These are phyloP conservation scores for Beta corolliflora DNA, from an alignment of 179 eudicot genomes.

Conservation along the genomic window DNA sequence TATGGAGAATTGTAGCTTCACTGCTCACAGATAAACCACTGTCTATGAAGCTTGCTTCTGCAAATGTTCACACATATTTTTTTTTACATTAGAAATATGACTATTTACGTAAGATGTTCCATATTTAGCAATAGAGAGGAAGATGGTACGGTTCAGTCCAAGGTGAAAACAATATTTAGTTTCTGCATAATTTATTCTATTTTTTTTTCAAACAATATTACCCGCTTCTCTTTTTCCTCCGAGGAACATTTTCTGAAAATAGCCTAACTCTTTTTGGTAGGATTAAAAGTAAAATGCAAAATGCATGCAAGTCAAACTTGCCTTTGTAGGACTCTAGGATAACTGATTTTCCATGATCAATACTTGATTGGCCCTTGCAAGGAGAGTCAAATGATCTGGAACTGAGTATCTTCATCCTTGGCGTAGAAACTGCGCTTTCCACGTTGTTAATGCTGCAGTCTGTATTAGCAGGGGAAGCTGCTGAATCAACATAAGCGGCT, in stretches of 20 bases:
- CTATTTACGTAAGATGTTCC: too few species aligned
- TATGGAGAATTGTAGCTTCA: slow-evolving; percentile 18
- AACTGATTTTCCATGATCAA: slow-evolving; percentile 22
- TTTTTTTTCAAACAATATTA: too few species aligned
- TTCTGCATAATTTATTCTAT: too few species aligned
- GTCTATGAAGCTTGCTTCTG: slow-evolving; percentile 21
- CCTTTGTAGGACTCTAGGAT: slow-evolving; percentile 35
- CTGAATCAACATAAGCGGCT: slow-evolving; percentile 12
- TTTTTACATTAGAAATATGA: too few species aligned
- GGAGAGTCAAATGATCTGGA: slow-evolving; percentile 17
- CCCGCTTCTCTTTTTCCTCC: too few species aligned
- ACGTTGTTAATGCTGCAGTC: slow-evolving; percentile 19
- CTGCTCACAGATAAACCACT: slow-evolving; percentile 9
- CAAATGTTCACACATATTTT: slow-evolving; percentile 9
- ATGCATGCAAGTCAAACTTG: slow-evolving; percentile 23
- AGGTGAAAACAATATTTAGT: too few species aligned
- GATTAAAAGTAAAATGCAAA: not conserved
- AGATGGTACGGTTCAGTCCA: too few species aligned
- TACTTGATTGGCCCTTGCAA: slow-evolving; percentile 28
- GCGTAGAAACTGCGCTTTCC: slow-evolving; percentile 33
- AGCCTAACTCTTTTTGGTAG: not conserved
- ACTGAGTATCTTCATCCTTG: slow-evolving; percentile 8
- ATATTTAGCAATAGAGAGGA: too few species aligned
- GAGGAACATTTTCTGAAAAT: too few species aligned
- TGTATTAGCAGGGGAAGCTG: slow-evolving; percentile 13